Evolutionary conservation across 768 basidiomycete genomes (phyloP).

Genomic region (Chalciporus chontae): DNA sequence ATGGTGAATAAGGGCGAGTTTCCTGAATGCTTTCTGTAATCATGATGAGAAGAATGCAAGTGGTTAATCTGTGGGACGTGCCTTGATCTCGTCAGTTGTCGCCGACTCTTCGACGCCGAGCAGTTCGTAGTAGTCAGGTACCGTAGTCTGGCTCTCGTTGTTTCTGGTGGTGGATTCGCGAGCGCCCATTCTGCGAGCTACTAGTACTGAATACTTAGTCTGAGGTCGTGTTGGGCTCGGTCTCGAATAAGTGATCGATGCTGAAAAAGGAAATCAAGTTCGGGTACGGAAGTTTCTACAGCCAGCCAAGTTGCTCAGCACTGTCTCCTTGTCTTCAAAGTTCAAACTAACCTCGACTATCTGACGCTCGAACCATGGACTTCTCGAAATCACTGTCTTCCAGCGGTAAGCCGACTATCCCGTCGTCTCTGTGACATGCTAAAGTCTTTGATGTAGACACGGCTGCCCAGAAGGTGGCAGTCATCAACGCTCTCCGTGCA

Average conservation of each 20-base stretch:
- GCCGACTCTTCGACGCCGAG: conserved; percentile 81
- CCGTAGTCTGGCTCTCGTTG: conserved; percentile 20
- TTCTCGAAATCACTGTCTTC: conserved; percentile 46
- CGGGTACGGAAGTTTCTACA: neutral
- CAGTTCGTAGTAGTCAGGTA: conserved; percentile 76
- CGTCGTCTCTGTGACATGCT: neutral
- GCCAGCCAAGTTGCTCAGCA: no score
- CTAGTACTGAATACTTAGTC: no score
- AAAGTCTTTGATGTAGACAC: conserved; percentile 28
- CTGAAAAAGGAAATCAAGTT: conserved; percentile 12
- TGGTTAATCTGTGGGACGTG: conserved; percentile 19
- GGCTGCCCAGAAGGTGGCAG: conserved; percentile 36
- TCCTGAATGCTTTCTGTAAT: conserved; percentile 73
- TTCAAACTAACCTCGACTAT: neutral
- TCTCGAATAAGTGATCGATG: neutral
- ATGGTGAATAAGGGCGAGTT: conserved; percentile 79
- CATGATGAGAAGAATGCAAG: conserved; percentile 3
- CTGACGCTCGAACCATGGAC: conserved; percentile 38
- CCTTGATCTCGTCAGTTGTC: conserved; percentile 87
- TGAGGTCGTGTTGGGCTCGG: neutral
- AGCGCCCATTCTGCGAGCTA: conserved; percentile 49
- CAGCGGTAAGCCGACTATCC: conserved; percentile 26
- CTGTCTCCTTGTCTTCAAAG: no score
- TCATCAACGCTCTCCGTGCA: conserved; percentile 61
- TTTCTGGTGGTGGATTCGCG: conserved; percentile 53